These are phyloP conservation scores for Aspergillus vadensis DNA, from an alignment of 2,329 filamentous ascomycete species.

Conservation along the genomic window DNA sequence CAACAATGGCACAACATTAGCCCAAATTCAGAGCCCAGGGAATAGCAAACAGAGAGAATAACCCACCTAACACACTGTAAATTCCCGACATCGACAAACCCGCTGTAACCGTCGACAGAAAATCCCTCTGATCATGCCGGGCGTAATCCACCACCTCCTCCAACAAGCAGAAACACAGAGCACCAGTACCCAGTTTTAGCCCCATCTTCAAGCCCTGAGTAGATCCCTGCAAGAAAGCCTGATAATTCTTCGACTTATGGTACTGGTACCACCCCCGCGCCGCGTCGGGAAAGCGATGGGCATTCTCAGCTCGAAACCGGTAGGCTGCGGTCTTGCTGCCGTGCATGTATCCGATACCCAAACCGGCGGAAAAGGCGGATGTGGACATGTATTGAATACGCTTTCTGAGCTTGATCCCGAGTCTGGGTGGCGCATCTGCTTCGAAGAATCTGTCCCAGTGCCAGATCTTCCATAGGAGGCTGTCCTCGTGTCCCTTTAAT, in stretches of 20 bases:
- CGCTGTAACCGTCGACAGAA: conserved; percentile 77
- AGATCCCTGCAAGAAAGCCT: conserved; percentile 73
- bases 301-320: conserved; percentile 92
- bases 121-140: conserved; percentile 63
- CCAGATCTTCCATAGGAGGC: conserved; percentile 31
- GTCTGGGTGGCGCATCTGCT: conserved; percentile 43
- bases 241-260: conserved; percentile 97
- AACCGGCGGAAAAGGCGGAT: conserved; percentile 68
- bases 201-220: conserved; percentile 77
- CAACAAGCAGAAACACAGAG: conserved; percentile 72
- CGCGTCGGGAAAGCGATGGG: conserved; percentile 82
- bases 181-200: conserved; percentile 69
- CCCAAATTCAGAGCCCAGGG: not conserved
- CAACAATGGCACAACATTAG: conserved; percentile 1
- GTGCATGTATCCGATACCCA: conserved; percentile 69
- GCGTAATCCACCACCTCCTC: conserved; percentile 82
- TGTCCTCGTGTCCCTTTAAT: not conserved
- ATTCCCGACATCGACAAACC: conserved; percentile 80
- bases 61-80: conserved; percentile 83
- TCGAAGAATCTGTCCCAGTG: conserved; percentile 43
- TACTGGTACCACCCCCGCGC: conserved; percentile 96
- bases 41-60: not conserved
- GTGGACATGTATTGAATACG: conserved; percentile 67
- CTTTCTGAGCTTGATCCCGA: conserved; percentile 64
- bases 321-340: conserved; percentile 74